phyloP scores from a whole-genome alignment of 495 filamentous ascomycete genomes.

The Recurvomyces mirabilis region DNA sequence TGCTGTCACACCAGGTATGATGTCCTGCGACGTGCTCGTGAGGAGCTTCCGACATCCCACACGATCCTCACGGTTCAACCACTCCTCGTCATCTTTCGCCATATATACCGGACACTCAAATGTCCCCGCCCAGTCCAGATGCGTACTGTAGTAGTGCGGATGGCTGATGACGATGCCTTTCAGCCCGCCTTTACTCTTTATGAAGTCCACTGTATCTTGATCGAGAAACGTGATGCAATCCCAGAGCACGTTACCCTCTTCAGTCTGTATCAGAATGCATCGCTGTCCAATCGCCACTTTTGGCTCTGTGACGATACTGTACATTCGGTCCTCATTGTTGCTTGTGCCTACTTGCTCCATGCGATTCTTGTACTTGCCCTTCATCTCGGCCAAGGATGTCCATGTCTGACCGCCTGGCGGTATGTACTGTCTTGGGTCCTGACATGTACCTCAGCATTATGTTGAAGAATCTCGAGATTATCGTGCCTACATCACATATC shows the following conservation, averaged over 20 bases:
- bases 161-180: slow-evolving; percentile 68
- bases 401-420: slow-evolving; percentile 26
- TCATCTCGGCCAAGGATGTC: slow-evolving; percentile 14
- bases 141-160: slow-evolving; percentile 67
- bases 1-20: slow-evolving; percentile 44
- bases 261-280: slow-evolving; percentile 50
- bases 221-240: slow-evolving; percentile 59
- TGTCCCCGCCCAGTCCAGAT: slow-evolving; percentile 51
- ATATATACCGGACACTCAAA: slow-evolving; percentile 58
- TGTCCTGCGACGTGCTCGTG: slow-evolving; percentile 21
- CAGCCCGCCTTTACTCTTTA: slow-evolving; percentile 43
- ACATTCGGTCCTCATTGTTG: slow-evolving; percentile 36
- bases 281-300: slow-evolving; percentile 63
- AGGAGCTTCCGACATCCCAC: slow-evolving; percentile 35
- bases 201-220: slow-evolving; percentile 40
- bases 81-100: slow-evolving; percentile 48
- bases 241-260: slow-evolving; percentile 59
- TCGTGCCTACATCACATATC: slow-evolving; percentile 55
- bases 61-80: slow-evolving; percentile 39
- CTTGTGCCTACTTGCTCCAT: slow-evolving; percentile 17
- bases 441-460: background rate
- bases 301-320: slow-evolving; percentile 47
- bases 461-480: background rate
- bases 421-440: slow-evolving; percentile 59
- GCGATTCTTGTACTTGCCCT: slow-evolving; percentile 7